Evolutionary conservation across 371 early-diverging fungal genomes (phyloP), one percentile per base, ranked within the genome.

Genomic region (Saksenaea vasiformis): DNA sequence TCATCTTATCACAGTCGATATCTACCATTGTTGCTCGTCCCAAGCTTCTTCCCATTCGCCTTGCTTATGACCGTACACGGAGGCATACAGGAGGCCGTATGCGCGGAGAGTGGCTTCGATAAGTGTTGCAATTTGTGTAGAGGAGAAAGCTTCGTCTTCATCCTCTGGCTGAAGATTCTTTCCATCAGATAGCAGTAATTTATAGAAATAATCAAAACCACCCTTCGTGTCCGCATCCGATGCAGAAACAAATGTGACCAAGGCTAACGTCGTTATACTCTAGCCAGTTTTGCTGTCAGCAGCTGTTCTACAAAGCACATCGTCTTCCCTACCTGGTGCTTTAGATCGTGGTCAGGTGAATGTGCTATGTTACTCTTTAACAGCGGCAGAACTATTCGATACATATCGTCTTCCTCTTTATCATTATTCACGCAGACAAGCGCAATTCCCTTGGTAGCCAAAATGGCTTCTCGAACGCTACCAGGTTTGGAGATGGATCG

Each of bases 201-300:
- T 67, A 59, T 62, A 69, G 22, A 76, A 68, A 43, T 66, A 76
- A 9, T 69, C 72, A 35, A 76, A 51, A n/a, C 63, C 67, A 7
- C 70, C 70, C 24, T 53, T 53, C 0, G 86, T 82, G 43, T 86
- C 85, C 17, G 73, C 69, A 47, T 83, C 75, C 0, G 82, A 80
- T 26, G 82, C 85, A 0, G 90, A 77, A 56, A 88, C 74, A 65
- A 88, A 88, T 41, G 86, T 84, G 13, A 83, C 74, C 36, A 87
- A 64, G 17, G 84, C 81, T 37, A 90, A 65, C 0, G 76, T 71
- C 26, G 83, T 74, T 37, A 73, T 77, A 43, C 81, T 79, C 79
- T 73, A 73, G 26, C 37, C 47, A 41, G 22, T 56, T 28, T 44
- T 19, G 34, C 26, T 13, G 24, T 55, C 22, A 56, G 44, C 15